Evolutionary conservation across 1,139 yeast species (phyloP), one percentile per base, ranked within the genome.

Genomic region (Neolecta irregularis): DNA sequence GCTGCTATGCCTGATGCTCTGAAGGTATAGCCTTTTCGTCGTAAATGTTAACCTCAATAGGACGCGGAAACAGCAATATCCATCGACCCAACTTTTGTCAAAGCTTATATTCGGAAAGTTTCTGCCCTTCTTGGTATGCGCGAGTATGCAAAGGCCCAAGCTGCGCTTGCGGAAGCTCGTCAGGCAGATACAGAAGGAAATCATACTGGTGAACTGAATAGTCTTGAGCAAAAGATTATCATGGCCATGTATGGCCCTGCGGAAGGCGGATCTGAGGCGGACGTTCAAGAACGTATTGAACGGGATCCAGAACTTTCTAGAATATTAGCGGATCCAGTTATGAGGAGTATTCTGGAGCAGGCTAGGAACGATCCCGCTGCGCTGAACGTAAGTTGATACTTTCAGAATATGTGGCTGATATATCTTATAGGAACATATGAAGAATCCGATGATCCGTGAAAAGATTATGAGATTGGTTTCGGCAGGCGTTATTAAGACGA

Each of bases 401-500:
- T n/a, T n/a, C n/a, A n/a, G n/a, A n/a, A n/a, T n/a, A n/a, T n/a
- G n/a, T n/a, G n/a, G n/a, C n/a, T n/a, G n/a, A n/a, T n/a, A n/a
- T n/a, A n/a, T n/a, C n/a, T n/a, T n/a, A n/a, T n/a, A 80, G 55
- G 96, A 88, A 49, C 98, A 91, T 60, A 83, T 91, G 95, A 79
- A 72, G 65, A 91, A 88, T 60, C 96, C 98, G 24, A 92, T 74
- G 46, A 83, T 91, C 37, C 71, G 74, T 51, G 75, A 74, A 58
- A 91, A 88, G 72, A 74, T 91, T 51, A 78, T 79, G 56, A 69
- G 79, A 53, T 69, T 91, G 59, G 76, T 85, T 54, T 93, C 95
- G 40, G 95, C 98, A 22, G 99, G 99, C 55, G 81, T 91, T 41
- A 85, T 91, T 53, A 78, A 94, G 58, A 83, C 95, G 28, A 74